These are phyloP conservation scores for Chrysosporium keratinophilum DNA, from an alignment of 2,329 filamentous ascomycete species.

Conservation along the genomic window DNA sequence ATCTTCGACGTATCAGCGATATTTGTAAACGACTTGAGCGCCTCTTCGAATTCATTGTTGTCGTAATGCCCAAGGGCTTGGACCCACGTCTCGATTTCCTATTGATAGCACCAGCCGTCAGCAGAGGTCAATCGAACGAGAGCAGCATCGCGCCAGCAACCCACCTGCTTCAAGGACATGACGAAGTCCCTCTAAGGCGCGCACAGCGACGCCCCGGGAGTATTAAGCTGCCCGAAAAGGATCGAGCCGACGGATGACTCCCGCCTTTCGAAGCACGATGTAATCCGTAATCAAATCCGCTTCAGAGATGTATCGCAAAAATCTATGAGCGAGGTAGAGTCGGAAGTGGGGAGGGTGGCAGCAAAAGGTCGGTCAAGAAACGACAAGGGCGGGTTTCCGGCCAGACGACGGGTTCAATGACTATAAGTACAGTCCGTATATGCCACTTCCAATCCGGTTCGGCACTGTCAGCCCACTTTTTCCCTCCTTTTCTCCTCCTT, in stretches of 20 bases:
- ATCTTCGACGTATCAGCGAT: constrained; percentile 97
- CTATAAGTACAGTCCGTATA: background rate
- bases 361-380: background rate
- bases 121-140: background rate
- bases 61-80: constrained; percentile 83
- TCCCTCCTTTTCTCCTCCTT: background rate
- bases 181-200: constrained; percentile 2
- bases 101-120: constrained; percentile 12
- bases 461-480: constrained; percentile 6
- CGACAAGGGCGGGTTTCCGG: background rate
- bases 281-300: background rate
- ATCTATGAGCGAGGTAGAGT: background rate
- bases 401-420: background rate
- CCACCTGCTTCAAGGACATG: constrained; percentile 22
- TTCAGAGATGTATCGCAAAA: background rate
- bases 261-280: background rate
- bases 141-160: background rate
- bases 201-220: constrained; percentile 3
- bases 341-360: background rate
- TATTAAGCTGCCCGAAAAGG: background rate
- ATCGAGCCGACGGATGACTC: background rate
- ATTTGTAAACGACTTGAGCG: constrained; percentile 68
- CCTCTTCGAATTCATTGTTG: constrained; percentile 92
- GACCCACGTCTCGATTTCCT: constrained; percentile 99
- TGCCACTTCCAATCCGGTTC: background rate